Evolutionary conservation across 169 alveolate species (phyloP).

Genomic region (Miamiensis avidus): DNA sequence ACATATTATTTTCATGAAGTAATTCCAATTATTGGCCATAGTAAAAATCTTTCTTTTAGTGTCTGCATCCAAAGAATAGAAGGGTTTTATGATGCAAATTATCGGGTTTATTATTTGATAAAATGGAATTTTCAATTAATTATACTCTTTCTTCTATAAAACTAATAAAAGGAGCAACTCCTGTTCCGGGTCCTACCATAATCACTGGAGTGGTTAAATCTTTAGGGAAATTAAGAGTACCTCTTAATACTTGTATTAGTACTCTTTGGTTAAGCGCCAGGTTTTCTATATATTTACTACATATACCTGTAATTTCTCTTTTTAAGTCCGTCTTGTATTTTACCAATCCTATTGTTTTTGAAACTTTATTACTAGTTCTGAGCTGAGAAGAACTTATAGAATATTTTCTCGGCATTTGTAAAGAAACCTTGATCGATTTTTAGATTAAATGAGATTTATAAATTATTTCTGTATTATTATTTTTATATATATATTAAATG

Average conservation of each 20-base stretch:
- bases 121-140: background rate
- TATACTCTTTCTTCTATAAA: slow-evolving; percentile 56
- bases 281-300: slow-evolving; percentile 17
- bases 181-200: slow-evolving; percentile 81
- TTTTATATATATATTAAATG: too few relatives aligned
- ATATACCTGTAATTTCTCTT: slow-evolving; percentile 35
- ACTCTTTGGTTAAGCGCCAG: background rate
- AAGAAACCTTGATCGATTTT: background rate
- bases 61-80: slow-evolving; percentile 64
- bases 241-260: slow-evolving; percentile 7
- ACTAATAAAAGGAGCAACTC: slow-evolving; percentile 73
- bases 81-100: slow-evolving; percentile 14
- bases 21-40: slow-evolving; percentile 50
- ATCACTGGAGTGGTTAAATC: slow-evolving; percentile 45
- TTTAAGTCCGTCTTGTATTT: slow-evolving; percentile 38
- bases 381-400: slow-evolving; percentile 29
- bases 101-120: background rate
- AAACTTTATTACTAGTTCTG: background rate
- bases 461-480: too few relatives aligned
- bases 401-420: slow-evolving; percentile 31
- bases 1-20: slow-evolving; percentile 28
- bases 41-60: slow-evolving; percentile 49
- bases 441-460: too few relatives aligned
- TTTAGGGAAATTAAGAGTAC: slow-evolving; percentile 37
- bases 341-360: slow-evolving; percentile 40